A percentile compares a stretch with the other conserved stretches of the same genome.
phyloP scores from a whole-genome alignment of 2,329 filamentous ascomycete species.

The Boeremia lycopersici region DNA sequence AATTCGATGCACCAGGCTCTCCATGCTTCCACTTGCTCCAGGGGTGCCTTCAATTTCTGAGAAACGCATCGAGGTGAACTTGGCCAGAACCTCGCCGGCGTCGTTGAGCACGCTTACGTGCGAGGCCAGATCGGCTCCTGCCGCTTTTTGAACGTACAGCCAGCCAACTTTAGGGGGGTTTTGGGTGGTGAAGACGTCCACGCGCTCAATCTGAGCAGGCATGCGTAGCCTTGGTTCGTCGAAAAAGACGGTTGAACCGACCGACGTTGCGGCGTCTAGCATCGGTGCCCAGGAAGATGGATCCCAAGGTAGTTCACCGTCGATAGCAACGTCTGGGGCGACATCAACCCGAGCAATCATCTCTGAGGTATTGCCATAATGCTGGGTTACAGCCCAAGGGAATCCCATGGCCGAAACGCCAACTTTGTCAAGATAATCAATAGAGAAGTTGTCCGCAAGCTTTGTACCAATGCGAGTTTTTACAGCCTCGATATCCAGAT shows the following conservation, averaged over 20 bases:
- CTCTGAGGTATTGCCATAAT: constrained; percentile 45
- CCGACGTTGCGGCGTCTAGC: constrained; percentile 51
- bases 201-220: constrained; percentile 35
- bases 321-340: constrained; percentile 21
- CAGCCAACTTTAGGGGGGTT: constrained; percentile 43
- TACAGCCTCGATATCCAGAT: constrained; percentile 30
- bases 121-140: constrained; percentile 4
- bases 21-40: constrained; percentile 25
- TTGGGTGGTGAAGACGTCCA: constrained; percentile 25
- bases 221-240: constrained; percentile 47
- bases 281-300: constrained; percentile 47
- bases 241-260: constrained; percentile 50
- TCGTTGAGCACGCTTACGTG: constrained; percentile 15
- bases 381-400: constrained; percentile 50
- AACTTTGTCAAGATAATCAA: constrained; percentile 48
- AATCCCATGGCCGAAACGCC: constrained; percentile 51
- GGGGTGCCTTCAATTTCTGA: constrained; percentile 36
- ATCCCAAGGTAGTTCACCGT: constrained; percentile 32
- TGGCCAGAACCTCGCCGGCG: constrained; percentile 20
- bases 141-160: constrained; percentile 39
- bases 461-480: constrained; percentile 34
- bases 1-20: constrained; percentile 47
- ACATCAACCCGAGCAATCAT: constrained; percentile 50
- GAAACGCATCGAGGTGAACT: constrained; percentile 31
- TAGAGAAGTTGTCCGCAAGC: constrained; percentile 40